Base-by-base conservation (phyloP, 2,329 filamentous ascomycete species). In the Ophiostoma pallidulum region DNA sequence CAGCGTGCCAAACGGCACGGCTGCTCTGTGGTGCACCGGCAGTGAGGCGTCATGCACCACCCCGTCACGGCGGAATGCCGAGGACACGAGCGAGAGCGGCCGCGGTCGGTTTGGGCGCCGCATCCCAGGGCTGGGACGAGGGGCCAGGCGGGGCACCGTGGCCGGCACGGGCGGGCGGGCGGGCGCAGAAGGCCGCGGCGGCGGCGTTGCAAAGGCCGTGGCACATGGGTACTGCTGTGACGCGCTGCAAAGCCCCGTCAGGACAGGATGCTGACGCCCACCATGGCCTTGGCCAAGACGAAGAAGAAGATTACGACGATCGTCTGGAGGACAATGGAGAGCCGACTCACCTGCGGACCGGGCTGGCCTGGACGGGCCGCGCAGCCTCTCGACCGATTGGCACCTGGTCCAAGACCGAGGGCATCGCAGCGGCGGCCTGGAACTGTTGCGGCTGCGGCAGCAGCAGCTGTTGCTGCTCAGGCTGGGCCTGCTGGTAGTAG, bases 401-500 rank as follows among this genome's bases (percentile, higher is more conserved):
- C 1, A 31, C 29, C 14, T 32, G 41, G 13, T n/a, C 28, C 3
- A 31, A 31, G 9, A 45, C 6, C 16, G 38, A 14, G 8, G 33
- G 22, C 39, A 36, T 40, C 4, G n/a, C 9, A 5, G 36, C 13
- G 28, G n/a, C 28, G 12, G 43, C 13, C 16, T 31, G 36, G 24
- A 22, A 31, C 7, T 38, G 41, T 13, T 42, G 38, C 14, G 22
- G 48, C 41, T 37, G 36, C 13, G 35, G 2, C 22, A 22, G 2
- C 26, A 37, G n/a, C 10, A 16, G 3, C 35, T 22, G 38, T 16
- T 40, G 35, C 8, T 26, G 35, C 19, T 26, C 31, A 2, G 20
- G 16, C 32, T n/a, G n/a, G n/a, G n/a, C n/a, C n/a, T n/a, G n/a
- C n/a, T 48, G 45, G 16, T 41, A 38, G 26, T 37, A 42, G n/a